Evolutionary conservation across 345 rosid genomes (phyloP), one percentile per base, ranked within the genome.

Genomic region (Eucalyptus globulus): DNA sequence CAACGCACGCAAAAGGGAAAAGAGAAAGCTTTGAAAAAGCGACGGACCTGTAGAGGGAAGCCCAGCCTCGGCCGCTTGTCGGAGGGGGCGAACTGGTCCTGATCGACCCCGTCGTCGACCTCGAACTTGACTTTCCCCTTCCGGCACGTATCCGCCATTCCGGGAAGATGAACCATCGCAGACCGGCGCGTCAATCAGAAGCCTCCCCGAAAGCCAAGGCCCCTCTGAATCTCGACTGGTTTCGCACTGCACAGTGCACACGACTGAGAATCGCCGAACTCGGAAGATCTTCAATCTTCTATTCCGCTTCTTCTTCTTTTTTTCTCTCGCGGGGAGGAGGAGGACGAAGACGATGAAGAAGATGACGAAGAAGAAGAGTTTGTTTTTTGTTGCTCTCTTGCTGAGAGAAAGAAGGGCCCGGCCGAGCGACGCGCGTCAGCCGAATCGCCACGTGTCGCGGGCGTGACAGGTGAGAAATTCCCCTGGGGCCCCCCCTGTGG

Each of bases 141-240:
- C 86, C 91, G 88, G 37, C 87, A 87, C 53, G 94, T 89, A 50
- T 47, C 88, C 95, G 91, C 85, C 85, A 76, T 94, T 90, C 91
- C 40, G 88, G 93, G 93, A 90, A 94, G 95, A 89, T 93, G 93
- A 91, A 94, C 96, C 96, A 94, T 94, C 86, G 69, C 88, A 86
- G 21, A 10, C n/a, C 10, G 62, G 50, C 37, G 31, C 34, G 15
- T 31, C 37, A 40, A 21, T 76, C 44, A 47, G 4, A 40, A 76
- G 62, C 62, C 62, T 21, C 47, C 85, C 14, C 69, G 7, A 40
- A 40, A 40, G 40, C 47, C 85, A 76, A 9, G 24, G 85, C 29
- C 43, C 26, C 85, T 40, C 47, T 12, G 47, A 76, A 76, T 76
- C 47, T 76, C 85, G 12, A 76, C 47, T 76, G 8, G 29, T 40